Percentiles rank a stretch among this genome's conserved stretches.
phyloP scores from a whole-genome alignment of 106 monocot species.

The Platanthera guangdongensis region DNA sequence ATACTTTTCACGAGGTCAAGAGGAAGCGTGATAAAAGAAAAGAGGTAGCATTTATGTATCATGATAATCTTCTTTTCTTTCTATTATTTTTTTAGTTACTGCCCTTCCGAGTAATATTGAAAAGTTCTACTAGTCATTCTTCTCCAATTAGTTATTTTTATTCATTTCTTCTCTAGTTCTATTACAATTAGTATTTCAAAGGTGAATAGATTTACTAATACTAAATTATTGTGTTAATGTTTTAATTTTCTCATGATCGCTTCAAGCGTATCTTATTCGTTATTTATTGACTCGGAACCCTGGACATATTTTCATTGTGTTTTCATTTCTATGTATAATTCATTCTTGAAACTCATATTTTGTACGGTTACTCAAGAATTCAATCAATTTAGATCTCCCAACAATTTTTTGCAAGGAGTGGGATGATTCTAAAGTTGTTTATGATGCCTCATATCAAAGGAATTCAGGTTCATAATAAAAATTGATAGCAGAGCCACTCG shows the following conservation, averaged over 20 bases:
- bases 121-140: not conserved
- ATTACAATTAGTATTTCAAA: not conserved
- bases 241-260: not conserved
- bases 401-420: not conserved
- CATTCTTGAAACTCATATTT: not conserved
- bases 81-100: slow-evolving; percentile 2
- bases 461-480: too few relatives aligned
- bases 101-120: not conserved
- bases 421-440: not conserved
- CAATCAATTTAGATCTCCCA: not conserved
- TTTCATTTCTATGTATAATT: not conserved
- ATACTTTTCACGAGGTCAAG: slow-evolving; percentile 95
- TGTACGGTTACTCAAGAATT: not conserved
- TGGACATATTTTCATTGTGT: not conserved
- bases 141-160: not conserved
- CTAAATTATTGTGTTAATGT: not conserved
- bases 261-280: not conserved
- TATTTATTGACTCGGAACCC: not conserved
- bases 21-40: slow-evolving; percentile 91
- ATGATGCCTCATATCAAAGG: not conserved
- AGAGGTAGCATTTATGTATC: slow-evolving; percentile 39
- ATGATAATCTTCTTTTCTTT: not conserved
- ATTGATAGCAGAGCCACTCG: too few relatives aligned
- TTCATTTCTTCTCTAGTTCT: not conserved
- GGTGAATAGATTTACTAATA: not conserved